Evolutionary conservation across 257 asterid genomes (phyloP), one percentile per base, ranked within the genome.

Genomic region (Jasminum sambac): DNA sequence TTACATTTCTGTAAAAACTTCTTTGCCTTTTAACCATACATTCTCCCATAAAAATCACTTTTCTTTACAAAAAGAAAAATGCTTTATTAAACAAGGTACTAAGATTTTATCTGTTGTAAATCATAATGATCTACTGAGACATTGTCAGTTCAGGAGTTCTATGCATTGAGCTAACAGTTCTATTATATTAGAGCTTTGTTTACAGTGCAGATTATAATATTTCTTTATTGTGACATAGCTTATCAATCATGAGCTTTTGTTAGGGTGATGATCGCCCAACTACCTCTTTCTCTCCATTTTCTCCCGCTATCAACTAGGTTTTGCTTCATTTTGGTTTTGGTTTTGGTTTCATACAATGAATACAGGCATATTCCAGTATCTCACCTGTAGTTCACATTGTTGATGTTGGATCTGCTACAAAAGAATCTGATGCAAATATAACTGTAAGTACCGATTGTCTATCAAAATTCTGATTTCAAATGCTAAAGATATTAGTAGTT

Each of bases 381-480:
- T 85, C 96, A 62, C 99, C 99, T 16, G 72, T 81, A 25, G 96
- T 89, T 37, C 96, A 94, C 77, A 88, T 94, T 23, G 99, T 94
- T 68, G 92, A 94, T 80, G 89, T 91, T 67, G 90, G 95, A 84
- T 89, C 97, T 68, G 83, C 83, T 72, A 74, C 85, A 52, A 86
- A 80, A 73, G 89, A 91, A 72, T 94, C 97, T 63, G 72, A 71
- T 59, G 96, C 97, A 60, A 94, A 94, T 69, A 84, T 94, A 68
- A 94, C 96, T 84, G 99, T 94, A 30, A 67, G 85, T 80, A 74
- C 66, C 13, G 64, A 10, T 66, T 30, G 36, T 77, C 41, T 67
- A 74, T 19, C 74, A 44, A 24, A 68, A 39, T 58, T 66, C 40
- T 66, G 55, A 41, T 40, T 6, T 39, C 16, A 9, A 14, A 64